Conservation (phyloP, 768 basidiomycete genomes). For the Lactifluus hygrophoroides region DNA sequence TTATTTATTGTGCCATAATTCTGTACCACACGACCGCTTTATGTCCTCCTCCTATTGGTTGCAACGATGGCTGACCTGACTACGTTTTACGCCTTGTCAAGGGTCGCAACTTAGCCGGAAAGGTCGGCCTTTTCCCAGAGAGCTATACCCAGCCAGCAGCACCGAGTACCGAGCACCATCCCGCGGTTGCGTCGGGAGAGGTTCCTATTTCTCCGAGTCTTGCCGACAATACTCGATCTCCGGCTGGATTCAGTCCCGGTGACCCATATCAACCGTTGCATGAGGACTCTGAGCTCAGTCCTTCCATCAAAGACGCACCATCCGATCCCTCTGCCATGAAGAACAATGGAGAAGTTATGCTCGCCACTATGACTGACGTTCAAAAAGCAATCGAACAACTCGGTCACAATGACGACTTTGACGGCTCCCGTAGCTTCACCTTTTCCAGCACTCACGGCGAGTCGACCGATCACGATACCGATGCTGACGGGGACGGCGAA, state of each 20-base stretch:
- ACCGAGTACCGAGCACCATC: conserved; percentile 13
- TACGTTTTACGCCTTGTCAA: conserved; percentile 17
- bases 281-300: conserved; percentile 31
- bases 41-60: conserved; percentile 18
- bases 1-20: not conserved
- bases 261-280: conserved; percentile 35
- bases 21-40: not conserved
- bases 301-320: not conserved
- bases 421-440: conserved; percentile 63
- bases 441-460: conserved; percentile 60
- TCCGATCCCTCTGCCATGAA: not conserved
- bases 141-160: conserved; percentile 55
- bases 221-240: not conserved
- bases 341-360: conserved; percentile 57
- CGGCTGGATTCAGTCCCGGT: not conserved
- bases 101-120: conserved; percentile 79
- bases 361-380: conserved; percentile 82
- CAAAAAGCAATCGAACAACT: conserved; percentile 87
- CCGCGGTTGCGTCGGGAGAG: conserved; percentile 9
- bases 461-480: conserved; percentile 39
- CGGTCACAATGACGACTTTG: conserved; percentile 43
- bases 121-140: conserved; percentile 85
- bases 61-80: conserved; percentile 2
- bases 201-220: not conserved
- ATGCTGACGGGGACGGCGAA: conserved; percentile 41